Percentiles rank a stretch among this genome's conserved stretches.
phyloP scores from a whole-genome alignment of 176 grass and related monocot genomes.

The Puya raimondii region DNA sequence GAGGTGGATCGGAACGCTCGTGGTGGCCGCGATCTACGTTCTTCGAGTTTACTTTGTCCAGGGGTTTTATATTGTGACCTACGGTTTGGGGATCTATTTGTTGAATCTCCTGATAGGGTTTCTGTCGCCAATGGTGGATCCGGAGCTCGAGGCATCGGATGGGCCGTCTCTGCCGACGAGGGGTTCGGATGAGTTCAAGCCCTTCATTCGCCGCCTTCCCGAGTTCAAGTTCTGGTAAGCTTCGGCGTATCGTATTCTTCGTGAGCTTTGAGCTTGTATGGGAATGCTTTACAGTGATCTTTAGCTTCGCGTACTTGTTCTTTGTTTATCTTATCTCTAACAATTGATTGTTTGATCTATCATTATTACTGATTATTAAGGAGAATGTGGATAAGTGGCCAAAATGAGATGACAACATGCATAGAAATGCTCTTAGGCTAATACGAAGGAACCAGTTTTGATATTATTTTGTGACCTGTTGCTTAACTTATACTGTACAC shows the following conservation, averaged over 20 bases:
- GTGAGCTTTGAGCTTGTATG: background rate
- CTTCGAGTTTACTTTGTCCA: slow-evolving; percentile 70
- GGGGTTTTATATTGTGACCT: slow-evolving; percentile 86
- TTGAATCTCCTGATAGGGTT: slow-evolving; percentile 99
- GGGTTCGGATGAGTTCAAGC: slow-evolving; percentile 92
- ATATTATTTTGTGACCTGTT: no score
- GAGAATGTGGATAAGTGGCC: no score
- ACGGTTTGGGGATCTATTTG: slow-evolving; percentile 90
- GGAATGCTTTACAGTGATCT: background rate
- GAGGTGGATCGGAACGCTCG: slow-evolving; percentile 55
- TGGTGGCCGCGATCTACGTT: slow-evolving; percentile 46
- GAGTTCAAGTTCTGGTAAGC: slow-evolving; percentile 97
- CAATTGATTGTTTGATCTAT: background rate
- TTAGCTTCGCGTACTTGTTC: background rate
- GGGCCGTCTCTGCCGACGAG: slow-evolving; percentile 59
- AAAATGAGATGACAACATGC: no score
- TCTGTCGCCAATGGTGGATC: slow-evolving; percentile 93
- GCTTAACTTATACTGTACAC: no score
- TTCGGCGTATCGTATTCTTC: background rate
- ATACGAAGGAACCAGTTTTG: no score
- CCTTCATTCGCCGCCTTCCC: slow-evolving; percentile 80
- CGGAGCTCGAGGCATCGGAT: slow-evolving; percentile 61
- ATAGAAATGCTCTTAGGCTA: no score
- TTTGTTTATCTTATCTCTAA: background rate
- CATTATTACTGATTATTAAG: no score